Evolutionary conservation across 768 basidiomycete species (phyloP).

Genomic region (Macrolepiota fuliginosa): DNA sequence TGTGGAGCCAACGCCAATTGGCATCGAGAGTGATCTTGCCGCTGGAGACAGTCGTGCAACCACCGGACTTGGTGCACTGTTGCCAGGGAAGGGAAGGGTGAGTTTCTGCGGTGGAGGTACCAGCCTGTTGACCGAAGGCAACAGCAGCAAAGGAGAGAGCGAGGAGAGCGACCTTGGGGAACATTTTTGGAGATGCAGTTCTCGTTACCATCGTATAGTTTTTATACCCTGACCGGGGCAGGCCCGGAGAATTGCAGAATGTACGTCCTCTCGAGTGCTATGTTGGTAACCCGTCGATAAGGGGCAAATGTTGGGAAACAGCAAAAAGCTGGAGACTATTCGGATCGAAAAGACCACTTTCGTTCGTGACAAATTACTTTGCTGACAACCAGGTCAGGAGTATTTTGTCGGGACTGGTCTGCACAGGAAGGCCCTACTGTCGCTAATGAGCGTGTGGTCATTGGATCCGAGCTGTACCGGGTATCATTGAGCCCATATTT

Average conservation of each 20-base stretch:
- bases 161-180: slow-evolving; percentile 7
- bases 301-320: not conserved
- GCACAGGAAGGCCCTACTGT: not conserved
- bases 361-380: not conserved
- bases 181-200: not conserved
- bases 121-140: slow-evolving; percentile 13
- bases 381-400: not conserved
- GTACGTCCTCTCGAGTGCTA: too few species aligned
- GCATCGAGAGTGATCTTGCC: slow-evolving; percentile 11
- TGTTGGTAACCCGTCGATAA: too few species aligned
- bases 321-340: not conserved
- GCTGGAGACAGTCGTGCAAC: slow-evolving; percentile 6
- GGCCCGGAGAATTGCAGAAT: not conserved
- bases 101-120: slow-evolving; percentile 11
- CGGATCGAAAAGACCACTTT: not conserved
- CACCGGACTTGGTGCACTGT: slow-evolving; percentile 6
- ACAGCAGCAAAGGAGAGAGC: slow-evolving; percentile 8
- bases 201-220: not conserved
- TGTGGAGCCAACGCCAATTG: slow-evolving; percentile 15
- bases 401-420: not conserved
- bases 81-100: slow-evolving; percentile 14
- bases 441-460: not conserved
- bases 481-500: not conserved
- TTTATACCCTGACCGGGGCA: not conserved
- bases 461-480: not conserved